Conservation (phyloP, 441 rosid species). For the Pelargonium citronellum region DNA sequence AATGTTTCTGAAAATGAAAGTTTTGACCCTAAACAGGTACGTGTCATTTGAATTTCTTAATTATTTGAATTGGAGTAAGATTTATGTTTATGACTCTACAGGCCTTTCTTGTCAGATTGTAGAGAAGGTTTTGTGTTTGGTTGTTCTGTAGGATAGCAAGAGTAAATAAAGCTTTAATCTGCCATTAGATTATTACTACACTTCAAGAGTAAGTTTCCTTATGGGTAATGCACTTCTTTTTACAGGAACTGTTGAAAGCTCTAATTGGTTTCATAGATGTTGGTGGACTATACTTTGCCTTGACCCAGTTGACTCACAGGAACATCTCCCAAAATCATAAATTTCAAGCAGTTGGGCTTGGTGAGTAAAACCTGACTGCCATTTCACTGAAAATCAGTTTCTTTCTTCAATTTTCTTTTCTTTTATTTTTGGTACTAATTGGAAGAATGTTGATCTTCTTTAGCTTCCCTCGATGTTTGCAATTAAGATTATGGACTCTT, state of each 20-base stretch:
- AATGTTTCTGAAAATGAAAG: constrained; percentile 76
- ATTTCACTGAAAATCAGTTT: constrained; percentile 8
- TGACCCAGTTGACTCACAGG: constrained; percentile 83
- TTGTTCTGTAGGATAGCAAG: neutral
- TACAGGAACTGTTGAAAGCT: constrained; percentile 84
- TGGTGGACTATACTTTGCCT: constrained; percentile 81
- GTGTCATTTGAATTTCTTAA: neutral
- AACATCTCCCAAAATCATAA: constrained; percentile 93
- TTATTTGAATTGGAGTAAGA: constrained; percentile 9
- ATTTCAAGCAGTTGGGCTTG: constrained; percentile 95
- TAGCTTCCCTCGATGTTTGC: neutral
- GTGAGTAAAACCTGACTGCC: constrained; percentile 36
- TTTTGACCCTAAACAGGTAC: constrained; percentile 87
- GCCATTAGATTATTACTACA: neutral
- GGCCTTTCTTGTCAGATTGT: neutral
- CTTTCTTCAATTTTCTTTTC: neutral
- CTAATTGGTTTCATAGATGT: constrained; percentile 86
- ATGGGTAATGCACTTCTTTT: constrained; percentile 5
- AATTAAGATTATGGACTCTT: neutral
- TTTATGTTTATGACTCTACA: neutral
- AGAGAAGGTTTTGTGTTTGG: neutral
- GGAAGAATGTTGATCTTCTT: neutral
- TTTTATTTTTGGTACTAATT: neutral
- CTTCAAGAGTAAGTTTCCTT: neutral
- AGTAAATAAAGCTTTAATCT: neutral